Conservation (phyloP, 2,329 filamentous ascomycete species). For the Scortechinia acanthostroma region DNA sequence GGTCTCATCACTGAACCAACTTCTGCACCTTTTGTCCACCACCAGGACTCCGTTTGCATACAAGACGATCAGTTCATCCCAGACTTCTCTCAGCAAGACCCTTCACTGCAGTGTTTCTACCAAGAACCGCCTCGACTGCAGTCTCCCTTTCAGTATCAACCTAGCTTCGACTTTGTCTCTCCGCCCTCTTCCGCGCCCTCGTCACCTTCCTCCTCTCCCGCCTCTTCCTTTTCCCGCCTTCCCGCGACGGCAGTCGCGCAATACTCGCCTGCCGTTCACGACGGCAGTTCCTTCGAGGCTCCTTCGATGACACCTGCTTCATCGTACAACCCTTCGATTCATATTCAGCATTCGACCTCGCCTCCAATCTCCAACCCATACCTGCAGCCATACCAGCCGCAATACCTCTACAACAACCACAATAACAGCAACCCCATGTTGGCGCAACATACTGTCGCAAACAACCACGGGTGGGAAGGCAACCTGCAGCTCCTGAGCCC, state of each 20-base stretch:
- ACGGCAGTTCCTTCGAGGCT: slow-evolving; percentile 19
- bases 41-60: slow-evolving; percentile 19
- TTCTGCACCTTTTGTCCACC: slow-evolving; percentile 14
- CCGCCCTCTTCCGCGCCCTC: slow-evolving; percentile 24
- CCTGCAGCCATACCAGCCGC: slow-evolving; percentile 10
- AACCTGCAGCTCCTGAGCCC: slow-evolving; percentile 18
- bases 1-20: slow-evolving; percentile 27
- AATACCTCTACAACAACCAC: slow-evolving; percentile 12
- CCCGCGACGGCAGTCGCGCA: slow-evolving; percentile 13
- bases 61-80: slow-evolving; percentile 25
- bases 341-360: slow-evolving; percentile 18
- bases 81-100: slow-evolving; percentile 16
- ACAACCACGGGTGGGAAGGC: slow-evolving; percentile 5
- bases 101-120: slow-evolving; percentile 10
- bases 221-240: too few species aligned
- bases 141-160: slow-evolving; percentile 4
- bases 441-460: slow-evolving; percentile 18
- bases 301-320: slow-evolving; percentile 27
- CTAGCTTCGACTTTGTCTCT: slow-evolving; percentile 13
- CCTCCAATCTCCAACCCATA: slow-evolving; percentile 16
- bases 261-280: slow-evolving; percentile 12
- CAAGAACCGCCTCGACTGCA: slow-evolving; percentile 5
- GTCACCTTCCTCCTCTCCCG: slow-evolving; percentile 14
- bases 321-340: slow-evolving; percentile 24
- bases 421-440: slow-evolving; percentile 23